These are phyloP conservation scores for Magnaporthiopsis incrustans DNA, from an alignment of 2,329 filamentous ascomycete species.

Conservation along the genomic window DNA sequence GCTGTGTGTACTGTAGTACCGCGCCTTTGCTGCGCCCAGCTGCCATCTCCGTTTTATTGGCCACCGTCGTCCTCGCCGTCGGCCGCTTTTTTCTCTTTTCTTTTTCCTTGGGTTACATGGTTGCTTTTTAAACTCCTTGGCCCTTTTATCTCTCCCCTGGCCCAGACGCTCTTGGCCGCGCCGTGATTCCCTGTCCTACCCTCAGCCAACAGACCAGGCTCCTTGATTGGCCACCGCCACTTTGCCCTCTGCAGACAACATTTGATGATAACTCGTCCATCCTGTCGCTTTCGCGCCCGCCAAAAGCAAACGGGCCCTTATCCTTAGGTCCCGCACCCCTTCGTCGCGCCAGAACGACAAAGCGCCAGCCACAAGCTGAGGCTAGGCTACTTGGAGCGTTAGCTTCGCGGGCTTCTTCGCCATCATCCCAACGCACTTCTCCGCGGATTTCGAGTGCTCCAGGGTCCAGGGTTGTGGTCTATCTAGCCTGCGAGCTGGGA, in stretches of 20 bases:
- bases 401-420: neutral
- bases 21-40: neutral
- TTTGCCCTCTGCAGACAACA: neutral
- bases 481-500: neutral
- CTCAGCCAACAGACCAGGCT: neutral
- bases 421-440: neutral
- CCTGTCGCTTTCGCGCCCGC: neutral
- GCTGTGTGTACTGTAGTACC: neutral
- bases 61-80: neutral
- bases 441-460: neutral
- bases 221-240: neutral
- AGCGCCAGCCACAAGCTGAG: neutral
- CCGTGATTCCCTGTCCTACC: neutral
- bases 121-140: neutral
- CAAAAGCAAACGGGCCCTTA: neutral
- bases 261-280: neutral
- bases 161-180: neutral
- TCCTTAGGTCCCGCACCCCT: neutral
- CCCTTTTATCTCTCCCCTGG: neutral
- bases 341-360: neutral
- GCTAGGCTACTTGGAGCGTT: neutral
- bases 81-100: neutral
- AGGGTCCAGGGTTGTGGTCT: neutral
- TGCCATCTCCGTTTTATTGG: neutral
- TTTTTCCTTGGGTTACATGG: neutral